Conservation (phyloP, 129 eudicot species). For the Scalesia atractyloides region DNA sequence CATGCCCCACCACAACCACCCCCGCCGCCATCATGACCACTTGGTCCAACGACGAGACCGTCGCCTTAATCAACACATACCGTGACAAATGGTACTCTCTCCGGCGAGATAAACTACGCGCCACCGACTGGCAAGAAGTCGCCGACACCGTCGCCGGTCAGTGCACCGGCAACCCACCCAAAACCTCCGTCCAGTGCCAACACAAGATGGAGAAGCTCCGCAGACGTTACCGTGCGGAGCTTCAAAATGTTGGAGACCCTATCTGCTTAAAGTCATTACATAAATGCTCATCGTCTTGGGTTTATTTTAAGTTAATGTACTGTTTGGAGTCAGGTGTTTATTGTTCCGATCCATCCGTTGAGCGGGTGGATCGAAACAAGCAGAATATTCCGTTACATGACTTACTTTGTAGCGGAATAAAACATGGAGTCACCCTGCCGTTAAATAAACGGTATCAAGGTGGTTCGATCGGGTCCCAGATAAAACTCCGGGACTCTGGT, state of each 20-base stretch:
- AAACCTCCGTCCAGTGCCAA: slow-evolving; percentile 90
- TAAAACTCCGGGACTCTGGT: slow-evolving; percentile 32
- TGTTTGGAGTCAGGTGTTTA: slow-evolving; percentile 70
- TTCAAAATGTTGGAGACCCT: slow-evolving; percentile 47
- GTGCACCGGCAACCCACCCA: slow-evolving; percentile 43
- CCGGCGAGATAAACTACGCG: slow-evolving; percentile 78
- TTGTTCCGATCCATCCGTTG: slow-evolving; percentile 31
- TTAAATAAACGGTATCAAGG: no score
- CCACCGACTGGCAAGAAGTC: slow-evolving; percentile 89
- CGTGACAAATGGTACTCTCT: slow-evolving; percentile 90
- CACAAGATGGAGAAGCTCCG: slow-evolving; percentile 98
- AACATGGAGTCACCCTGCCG: no score
- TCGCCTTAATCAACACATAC: slow-evolving; percentile 69
- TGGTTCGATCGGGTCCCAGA: slow-evolving; percentile 36
- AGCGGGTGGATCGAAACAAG: not conserved
- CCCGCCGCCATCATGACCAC: not conserved
- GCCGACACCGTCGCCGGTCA: slow-evolving; percentile 56
- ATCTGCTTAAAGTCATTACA: slow-evolving; percentile 60
- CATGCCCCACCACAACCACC: slow-evolving; percentile 31
- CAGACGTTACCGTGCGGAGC: slow-evolving; percentile 75
- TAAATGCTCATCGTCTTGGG: slow-evolving; percentile 26
- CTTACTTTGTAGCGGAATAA: not conserved
- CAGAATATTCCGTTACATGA: slow-evolving; percentile 23
- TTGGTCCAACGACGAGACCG: slow-evolving; percentile 87
- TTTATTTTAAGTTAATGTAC: slow-evolving; percentile 56